These are phyloP conservation scores for Ophiocordyceps polyrhachis-furcata DNA, from an alignment of 2,329 filamentous ascomycete species.

Conservation along the genomic window DNA sequence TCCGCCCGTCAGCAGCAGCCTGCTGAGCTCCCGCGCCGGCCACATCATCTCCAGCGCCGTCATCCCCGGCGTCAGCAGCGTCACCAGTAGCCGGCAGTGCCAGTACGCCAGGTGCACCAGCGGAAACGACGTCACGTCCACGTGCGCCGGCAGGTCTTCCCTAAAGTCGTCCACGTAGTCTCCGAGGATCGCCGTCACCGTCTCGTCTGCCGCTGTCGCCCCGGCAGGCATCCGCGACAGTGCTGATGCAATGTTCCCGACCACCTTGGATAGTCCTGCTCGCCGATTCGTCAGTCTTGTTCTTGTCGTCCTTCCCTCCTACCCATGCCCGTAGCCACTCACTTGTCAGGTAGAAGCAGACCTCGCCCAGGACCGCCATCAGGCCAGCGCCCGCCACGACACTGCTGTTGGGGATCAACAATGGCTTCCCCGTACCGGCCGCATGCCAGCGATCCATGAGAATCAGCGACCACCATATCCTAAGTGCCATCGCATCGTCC, in stretches of 20 bases:
- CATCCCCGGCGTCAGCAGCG: slow-evolving; percentile 36
- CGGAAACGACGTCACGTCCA: slow-evolving; percentile 32
- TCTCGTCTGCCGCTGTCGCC: slow-evolving; percentile 14
- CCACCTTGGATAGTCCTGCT: slow-evolving; percentile 35
- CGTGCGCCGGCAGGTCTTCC: slow-evolving; percentile 39
- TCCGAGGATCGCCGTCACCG: slow-evolving; percentile 15
- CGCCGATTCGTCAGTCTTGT: background rate
- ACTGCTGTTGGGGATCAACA: slow-evolving; percentile 43
- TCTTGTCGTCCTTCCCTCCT: too few species aligned
- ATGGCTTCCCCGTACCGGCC: slow-evolving; percentile 42
- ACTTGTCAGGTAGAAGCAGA: slow-evolving; percentile 46
- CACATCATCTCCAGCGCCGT: slow-evolving; percentile 39
- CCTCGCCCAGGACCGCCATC: slow-evolving; percentile 39
- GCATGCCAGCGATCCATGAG: slow-evolving; percentile 59
- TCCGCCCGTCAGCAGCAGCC: slow-evolving; percentile 35
- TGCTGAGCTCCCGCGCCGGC: slow-evolving; percentile 37
- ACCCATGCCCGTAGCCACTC: slow-evolving; percentile 18
- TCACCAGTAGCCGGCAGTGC: slow-evolving; percentile 46
- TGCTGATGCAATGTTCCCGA: slow-evolving; percentile 22
- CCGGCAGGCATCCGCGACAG: slow-evolving; percentile 18
- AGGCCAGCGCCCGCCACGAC: slow-evolving; percentile 42
- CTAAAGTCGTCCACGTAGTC: slow-evolving; percentile 40
- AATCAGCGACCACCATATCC: slow-evolving; percentile 55
- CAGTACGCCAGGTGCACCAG: slow-evolving; percentile 50
- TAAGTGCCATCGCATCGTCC: slow-evolving; percentile 40